Base-by-base conservation (phyloP, 2,329 filamentous ascomycete species). In the Eurotiales sp. region DNA sequence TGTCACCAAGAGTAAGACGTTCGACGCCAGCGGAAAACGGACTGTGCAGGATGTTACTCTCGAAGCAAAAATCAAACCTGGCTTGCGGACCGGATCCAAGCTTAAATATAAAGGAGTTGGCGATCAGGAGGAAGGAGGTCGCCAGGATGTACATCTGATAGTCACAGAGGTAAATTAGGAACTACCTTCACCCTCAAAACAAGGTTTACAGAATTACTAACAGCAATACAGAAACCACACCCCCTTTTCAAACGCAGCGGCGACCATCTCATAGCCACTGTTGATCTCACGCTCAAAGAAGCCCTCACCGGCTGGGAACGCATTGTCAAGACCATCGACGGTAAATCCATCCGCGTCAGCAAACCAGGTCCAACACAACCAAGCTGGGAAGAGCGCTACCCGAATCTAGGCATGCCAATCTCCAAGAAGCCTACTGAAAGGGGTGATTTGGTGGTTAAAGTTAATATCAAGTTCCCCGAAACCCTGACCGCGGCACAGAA, bases 51-150 rank as follows among this genome's bases (percentile, higher is more conserved):
- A 99, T 62, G 88, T 91, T 64, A 89, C 96, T 15, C 76, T 99
- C 25, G 90, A 95, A 65, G 92, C 97, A 47, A 90, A 90, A 42
- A 96, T 99, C 74, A 97, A 96, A 75, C 85, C 90, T 5, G 93
- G 93, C 53, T 75, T 97, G 71, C 96, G 97, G 75, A 91, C 95
- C 61, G 93, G 93, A 25, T 95, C 89, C 64, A 99, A 97, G 79
- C 96, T 99, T 72, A 96, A 96, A 73, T 99, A 96, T 67, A 88
- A 88, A 65, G 90, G 92, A 37, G 91, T 99, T n/a, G 93, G 93
- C 10, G 93, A 99, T 70, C 91, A 97, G 69, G 90, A 96, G 55
- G 93, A 97, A 65, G 93, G 93, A 37, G 92, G 92, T 12, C 88
- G 90, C 53, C 93, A 99, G 70, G 93, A 99, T 71, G 72, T 99